Evolutionary conservation across 2,329 filamentous ascomycete species (phyloP), one percentile per base, ranked within the genome.

Genomic region (Fusarium ambrosium): DNA sequence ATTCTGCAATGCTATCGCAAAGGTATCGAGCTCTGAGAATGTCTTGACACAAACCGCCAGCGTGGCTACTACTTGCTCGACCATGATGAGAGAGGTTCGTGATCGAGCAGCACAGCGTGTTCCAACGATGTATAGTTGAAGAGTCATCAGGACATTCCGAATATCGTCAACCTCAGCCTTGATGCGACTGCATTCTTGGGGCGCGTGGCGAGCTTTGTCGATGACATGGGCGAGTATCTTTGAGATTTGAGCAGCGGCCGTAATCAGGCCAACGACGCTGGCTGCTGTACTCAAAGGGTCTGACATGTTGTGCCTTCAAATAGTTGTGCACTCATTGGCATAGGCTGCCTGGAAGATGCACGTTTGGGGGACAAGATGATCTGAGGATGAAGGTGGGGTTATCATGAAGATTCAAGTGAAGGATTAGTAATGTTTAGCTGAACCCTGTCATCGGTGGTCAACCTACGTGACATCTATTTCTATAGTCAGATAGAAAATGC

Each of bases 261-360:
- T 69, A 4, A 64, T n/a, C 4, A 71, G 43, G 13, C 66, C 69
- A 9, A 69, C 51, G 3, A 69, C 62, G 55, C 66, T 66, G 41
- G 69, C 66, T 20, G 69, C 69, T 7, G 27, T 60, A n/a, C 66
- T 71, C 20, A 71, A 36, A 43, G 66, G 66, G 32, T 71, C 69
- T 14, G 69, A 27, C 66, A 69, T 71, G 27, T 6, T 27, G 14
- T 10, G 4, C 27, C 27, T 32, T 36, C 2, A 24, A 24, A 8
- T 11, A 36, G n/a, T 18, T 4, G 16, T 45, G 20, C 11, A 34
- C 14, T 10, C 53, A 24, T 6, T 16, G 11, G 14, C 32, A 37
- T 8, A 58, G 7, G 9, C 7, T 10, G 27, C 10, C 27, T n/a
- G 4, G 13, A 45, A 20, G 6, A 24, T 4, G 6, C 7, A 32